Conservation (phyloP, 1,139 yeast genomes). For the Wickerhamomyces sp. region DNA sequence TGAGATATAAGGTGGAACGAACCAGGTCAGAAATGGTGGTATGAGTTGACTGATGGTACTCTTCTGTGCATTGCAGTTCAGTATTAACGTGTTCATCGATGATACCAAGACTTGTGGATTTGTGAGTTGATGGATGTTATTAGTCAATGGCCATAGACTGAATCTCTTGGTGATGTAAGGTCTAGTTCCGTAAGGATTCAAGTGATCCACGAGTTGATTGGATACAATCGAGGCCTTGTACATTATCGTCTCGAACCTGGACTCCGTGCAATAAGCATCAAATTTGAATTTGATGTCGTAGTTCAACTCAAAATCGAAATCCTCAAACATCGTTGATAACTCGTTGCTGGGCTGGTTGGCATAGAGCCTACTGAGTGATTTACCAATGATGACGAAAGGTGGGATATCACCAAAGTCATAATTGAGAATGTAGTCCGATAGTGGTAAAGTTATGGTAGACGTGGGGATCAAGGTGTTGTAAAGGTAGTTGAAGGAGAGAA, state of each 20-base stretch:
- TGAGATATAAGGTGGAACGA: constrained; percentile 13
- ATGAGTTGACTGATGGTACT: constrained; percentile 5
- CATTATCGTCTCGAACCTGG: constrained; percentile 14
- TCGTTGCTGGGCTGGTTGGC: constrained; percentile 13
- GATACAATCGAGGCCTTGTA: constrained; percentile 17
- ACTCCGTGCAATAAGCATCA: constrained; percentile 15
- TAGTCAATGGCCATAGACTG: constrained; percentile 20
- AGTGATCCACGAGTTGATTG: constrained; percentile 8
- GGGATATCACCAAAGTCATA: constrained; percentile 25
- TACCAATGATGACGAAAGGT: constrained; percentile 25
- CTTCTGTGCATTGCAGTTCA: constrained; percentile 12
- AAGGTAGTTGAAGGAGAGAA: constrained; percentile 34
- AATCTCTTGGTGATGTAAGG: constrained; percentile 12
- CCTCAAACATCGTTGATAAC: constrained; percentile 10
- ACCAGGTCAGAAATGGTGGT: constrained; percentile 17
- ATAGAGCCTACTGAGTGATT: constrained; percentile 12
- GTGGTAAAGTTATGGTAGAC: constrained; percentile 27
- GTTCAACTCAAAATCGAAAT: constrained; percentile 7
- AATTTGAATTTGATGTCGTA: constrained; percentile 18
- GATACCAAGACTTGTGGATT: constrained; percentile 17
- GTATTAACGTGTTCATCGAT: constrained; percentile 15
- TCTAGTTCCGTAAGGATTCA: constrained; percentile 14
- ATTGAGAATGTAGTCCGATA: constrained; percentile 24
- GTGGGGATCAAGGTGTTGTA: constrained; percentile 33
- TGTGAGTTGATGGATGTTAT: constrained; percentile 16